These are phyloP conservation scores for Mycena crocata DNA, from an alignment of 768 basidiomycete species.

Conservation along the genomic window DNA sequence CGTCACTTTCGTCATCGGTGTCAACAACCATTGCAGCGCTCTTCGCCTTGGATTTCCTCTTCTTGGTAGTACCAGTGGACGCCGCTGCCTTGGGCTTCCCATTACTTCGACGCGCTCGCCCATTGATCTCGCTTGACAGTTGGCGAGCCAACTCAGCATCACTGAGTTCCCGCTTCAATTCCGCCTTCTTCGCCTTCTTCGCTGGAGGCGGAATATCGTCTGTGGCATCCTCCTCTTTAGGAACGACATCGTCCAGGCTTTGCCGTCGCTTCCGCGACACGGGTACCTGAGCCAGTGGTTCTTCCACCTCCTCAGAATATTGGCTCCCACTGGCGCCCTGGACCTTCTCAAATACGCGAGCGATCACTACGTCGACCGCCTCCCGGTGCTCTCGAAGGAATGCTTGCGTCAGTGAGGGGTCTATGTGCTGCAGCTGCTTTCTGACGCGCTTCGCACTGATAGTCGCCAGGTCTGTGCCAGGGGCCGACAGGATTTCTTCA, in stretches of 20 bases:
- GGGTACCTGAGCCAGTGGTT: constrained; percentile 30
- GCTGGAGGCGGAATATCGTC: constrained; percentile 47
- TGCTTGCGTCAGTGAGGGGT: constrained; percentile 66
- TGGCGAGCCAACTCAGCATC: constrained; percentile 81
- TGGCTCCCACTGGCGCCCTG: constrained; percentile 46
- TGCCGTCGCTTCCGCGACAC: constrained; percentile 53
- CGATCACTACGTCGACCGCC: constrained; percentile 78
- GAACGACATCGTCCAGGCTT: constrained; percentile 46
- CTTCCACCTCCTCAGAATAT: constrained; percentile 46
- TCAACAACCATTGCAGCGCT: constrained; percentile 66
- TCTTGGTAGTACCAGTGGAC: constrained; percentile 56
- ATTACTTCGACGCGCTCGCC: constrained; percentile 64
- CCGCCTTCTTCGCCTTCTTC: constrained; percentile 64
- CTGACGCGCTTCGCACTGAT: constrained; percentile 93
- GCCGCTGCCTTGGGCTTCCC: constrained; percentile 46
- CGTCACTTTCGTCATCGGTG: constrained; percentile 64
- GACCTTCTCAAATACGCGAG: constrained; percentile 71
- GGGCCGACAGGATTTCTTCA: constrained; percentile 77
- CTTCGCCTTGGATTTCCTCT: constrained; percentile 60
- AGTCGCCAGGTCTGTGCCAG: constrained; percentile 79
- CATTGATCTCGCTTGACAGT: constrained; percentile 77
- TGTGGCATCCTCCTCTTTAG: constrained; percentile 47
- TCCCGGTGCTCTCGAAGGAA: constrained; percentile 74
- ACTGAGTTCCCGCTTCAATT: constrained; percentile 65
- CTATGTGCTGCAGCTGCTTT: constrained; percentile 69